phyloP scores from a whole-genome alignment of 495 filamentous ascomycete genomes.

The Bacidia gigantensis region DNA sequence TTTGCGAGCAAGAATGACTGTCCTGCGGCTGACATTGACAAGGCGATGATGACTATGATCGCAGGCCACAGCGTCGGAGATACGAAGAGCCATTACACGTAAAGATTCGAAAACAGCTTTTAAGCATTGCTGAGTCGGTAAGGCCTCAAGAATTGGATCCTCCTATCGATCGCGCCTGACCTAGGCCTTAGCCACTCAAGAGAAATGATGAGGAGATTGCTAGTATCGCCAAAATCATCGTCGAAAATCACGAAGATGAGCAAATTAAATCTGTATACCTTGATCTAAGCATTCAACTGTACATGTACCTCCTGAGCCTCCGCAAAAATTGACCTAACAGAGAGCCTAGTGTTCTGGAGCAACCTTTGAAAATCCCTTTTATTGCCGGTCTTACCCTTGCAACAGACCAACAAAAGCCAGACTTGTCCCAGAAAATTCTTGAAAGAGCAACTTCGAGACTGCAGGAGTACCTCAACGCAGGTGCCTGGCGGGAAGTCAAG shows the following conservation, averaged over 20 bases:
- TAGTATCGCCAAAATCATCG: conserved; percentile 59
- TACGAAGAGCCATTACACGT: conserved; percentile 66
- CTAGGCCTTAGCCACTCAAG: conserved; percentile 43
- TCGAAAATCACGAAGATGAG: conserved; percentile 71
- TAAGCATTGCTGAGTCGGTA: conserved; percentile 75
- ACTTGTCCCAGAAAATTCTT: conserved; percentile 56
- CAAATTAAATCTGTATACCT: conserved; percentile 55
- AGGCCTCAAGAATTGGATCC: conserved; percentile 9
- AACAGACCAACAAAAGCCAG: conserved; percentile 57
- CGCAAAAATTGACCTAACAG: conserved; percentile 9
- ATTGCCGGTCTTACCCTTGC: conserved; percentile 67
- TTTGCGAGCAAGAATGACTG: not conserved
- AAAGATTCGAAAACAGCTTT: conserved; percentile 65
- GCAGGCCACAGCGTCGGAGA: conserved; percentile 58
- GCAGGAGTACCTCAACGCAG: conserved; percentile 49
- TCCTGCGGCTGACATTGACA: conserved; percentile 6
- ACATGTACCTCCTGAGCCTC: conserved; percentile 18
- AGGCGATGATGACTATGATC: conserved; percentile 69
- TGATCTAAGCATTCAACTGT: conserved; percentile 62
- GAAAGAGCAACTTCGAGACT: conserved; percentile 39
- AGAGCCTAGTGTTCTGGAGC: conserved; percentile 49
- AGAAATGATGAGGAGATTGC: conserved; percentile 69
- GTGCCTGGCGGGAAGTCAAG: conserved; percentile 84
- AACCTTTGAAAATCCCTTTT: conserved; percentile 94
- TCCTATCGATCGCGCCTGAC: too few relatives aligned